Evolutionary conservation across 2,329 filamentous ascomycete species (phyloP).

Genomic region (Clathrospora elynae): DNA sequence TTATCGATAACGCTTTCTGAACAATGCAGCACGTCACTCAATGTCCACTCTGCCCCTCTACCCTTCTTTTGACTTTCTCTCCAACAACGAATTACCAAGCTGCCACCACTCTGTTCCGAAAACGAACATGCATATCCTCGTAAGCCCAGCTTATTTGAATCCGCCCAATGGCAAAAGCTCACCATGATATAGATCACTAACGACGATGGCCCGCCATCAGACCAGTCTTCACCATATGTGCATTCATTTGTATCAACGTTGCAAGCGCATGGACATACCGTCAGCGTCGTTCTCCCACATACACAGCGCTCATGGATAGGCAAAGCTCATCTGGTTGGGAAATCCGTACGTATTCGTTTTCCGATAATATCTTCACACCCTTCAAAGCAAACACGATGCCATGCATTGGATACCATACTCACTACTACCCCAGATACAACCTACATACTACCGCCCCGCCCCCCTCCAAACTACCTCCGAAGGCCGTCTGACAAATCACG

Average conservation of each 20-base stretch:
- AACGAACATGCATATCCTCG: constrained; percentile 47
- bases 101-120: not conserved
- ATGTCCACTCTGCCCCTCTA: constrained; percentile 25
- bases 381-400: not conserved
- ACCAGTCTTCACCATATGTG: constrained; percentile 57
- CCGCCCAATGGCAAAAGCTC: constrained; percentile 9
- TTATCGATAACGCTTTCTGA: constrained; percentile 33
- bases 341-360: constrained; percentile 58
- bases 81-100: constrained; percentile 14
- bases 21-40: constrained; percentile 28
- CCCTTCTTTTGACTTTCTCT: constrained; percentile 7
- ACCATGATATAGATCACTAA: constrained; percentile 52
- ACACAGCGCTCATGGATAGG: constrained; percentile 97
- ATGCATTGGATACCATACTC: not conserved
- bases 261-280: constrained; percentile 73
- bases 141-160: constrained; percentile 18
- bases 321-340: constrained; percentile 94
- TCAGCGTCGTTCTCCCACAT: constrained; percentile 89
- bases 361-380: not conserved
- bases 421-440: constrained; percentile 59
- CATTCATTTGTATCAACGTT: constrained; percentile 53
- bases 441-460: constrained; percentile 77
- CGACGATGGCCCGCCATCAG: constrained; percentile 58
- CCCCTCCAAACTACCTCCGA: constrained; percentile 54
- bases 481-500: constrained; percentile 46